Evolutionary conservation across 2,329 filamentous ascomycete species (phyloP).

Genomic region (Dactylonectria macrodidyma): DNA sequence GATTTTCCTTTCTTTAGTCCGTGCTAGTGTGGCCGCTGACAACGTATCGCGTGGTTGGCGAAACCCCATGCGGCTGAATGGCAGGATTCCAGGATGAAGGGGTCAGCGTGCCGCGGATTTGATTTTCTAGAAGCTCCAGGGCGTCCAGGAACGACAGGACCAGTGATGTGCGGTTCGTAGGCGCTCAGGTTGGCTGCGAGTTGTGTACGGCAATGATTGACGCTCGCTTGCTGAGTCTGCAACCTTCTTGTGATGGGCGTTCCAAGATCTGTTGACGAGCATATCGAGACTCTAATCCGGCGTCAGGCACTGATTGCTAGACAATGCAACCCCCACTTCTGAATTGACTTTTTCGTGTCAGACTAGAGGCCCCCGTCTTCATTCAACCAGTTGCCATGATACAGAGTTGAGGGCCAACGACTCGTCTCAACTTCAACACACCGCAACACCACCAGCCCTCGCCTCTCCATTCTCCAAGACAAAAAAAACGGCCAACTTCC

Average conservation of each 20-base stretch:
- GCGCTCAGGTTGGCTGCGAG: neutral
- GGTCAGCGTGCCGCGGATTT: conserved; percentile 5
- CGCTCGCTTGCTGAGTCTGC: neutral
- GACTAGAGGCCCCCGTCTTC: neutral
- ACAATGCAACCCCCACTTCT: neutral
- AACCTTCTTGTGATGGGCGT: neutral
- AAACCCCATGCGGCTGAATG: neutral
- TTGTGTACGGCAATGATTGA: neutral
- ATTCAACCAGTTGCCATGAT: no score
- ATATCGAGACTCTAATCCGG: neutral
- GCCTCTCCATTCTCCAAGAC: neutral
- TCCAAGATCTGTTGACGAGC: neutral
- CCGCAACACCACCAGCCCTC: neutral
- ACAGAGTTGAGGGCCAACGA: neutral
- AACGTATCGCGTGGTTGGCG: neutral
- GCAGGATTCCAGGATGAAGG: conserved; percentile 7
- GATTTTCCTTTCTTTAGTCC: neutral
- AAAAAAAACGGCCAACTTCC: neutral
- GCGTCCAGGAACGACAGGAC: neutral
- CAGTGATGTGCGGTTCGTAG: neutral
- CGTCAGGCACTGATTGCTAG: neutral
- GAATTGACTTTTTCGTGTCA: no score
- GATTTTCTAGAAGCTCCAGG: conserved; percentile 14
- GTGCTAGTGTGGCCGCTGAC: conserved; percentile 1
- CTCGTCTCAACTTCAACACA: conserved; percentile 6